Evolutionary conservation across 129 eudicot species (phyloP), one percentile per base, ranked within the genome.

Genomic region (Ambrosia trifida): DNA sequence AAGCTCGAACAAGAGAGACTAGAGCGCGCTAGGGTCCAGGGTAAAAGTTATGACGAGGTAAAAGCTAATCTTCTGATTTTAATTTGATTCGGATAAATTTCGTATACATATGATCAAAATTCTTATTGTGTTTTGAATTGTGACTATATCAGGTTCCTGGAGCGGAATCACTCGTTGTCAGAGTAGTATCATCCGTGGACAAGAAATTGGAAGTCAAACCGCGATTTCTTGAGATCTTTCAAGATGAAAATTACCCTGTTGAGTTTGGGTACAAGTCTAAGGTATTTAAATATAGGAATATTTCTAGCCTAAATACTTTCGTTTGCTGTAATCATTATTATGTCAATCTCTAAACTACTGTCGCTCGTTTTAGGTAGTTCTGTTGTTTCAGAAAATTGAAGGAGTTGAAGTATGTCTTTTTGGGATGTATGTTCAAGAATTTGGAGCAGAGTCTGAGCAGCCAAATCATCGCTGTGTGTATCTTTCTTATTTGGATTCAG

Each of bases 381-480:
- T 93, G 62, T 69, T 93, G 64, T 93, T 93, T 69, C 98, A 93
- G 83, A 89, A 88, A 82, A 93, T 89, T 57, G 98, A 93, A 83
- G 98, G 98, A 36, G 98, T 93, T 24, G 98, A 93, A 87, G 98
- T 93, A 49, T 93, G 98, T 87, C 79, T 93, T 33, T 93, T 87
- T 85, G 98, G 98, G 75, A 93, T 93, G 98, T 93, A 89, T 79
- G 96, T 93, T 50, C 98, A 93, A 82, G 98, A 93, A 76, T 93
- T 89, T 66, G 98, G 96, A 66, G 69, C 96, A 59, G 96, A 93
- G 44, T 85, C 89, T 70, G 84, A 81, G 61, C 96, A 84, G 77
- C 98, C 98, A 68, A 93, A 93, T 78, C 92, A 93, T 65, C 96
- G 98, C 11, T 91, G 96, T 54, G 98, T 93, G 65, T 93, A 89